These are phyloP conservation scores for Yarrowia divulgata DNA, from an alignment of 805 yeast species.

Conservation along the genomic window DNA sequence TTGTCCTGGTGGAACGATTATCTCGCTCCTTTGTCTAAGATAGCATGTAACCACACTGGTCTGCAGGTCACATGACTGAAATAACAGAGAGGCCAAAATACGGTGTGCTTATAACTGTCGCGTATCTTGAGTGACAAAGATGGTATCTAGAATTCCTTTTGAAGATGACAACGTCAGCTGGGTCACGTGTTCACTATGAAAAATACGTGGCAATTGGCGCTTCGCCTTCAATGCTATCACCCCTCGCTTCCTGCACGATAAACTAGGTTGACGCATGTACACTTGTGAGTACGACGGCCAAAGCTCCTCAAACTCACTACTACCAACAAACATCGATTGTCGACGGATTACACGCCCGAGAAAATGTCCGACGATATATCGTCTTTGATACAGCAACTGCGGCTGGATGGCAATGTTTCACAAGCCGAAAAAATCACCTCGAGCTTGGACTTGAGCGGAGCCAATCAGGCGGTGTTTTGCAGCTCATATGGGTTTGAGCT, in stretches of 20 bases:
- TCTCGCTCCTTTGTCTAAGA: not conserved
- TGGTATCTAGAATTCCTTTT: too few species aligned
- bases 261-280: slow-evolving; percentile 31
- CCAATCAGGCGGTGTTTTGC: slow-evolving; percentile 33
- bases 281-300: slow-evolving; percentile 10
- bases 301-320: slow-evolving; percentile 9
- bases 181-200: not conserved
- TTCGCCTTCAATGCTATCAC: slow-evolving; percentile 12
- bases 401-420: not conserved
- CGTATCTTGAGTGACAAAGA: too few species aligned
- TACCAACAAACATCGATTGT: not conserved
- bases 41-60: slow-evolving; percentile 3
- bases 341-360: slow-evolving; percentile 10
- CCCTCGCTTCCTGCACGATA: slow-evolving; percentile 39
- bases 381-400: slow-evolving; percentile 21
- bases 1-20: not conserved
- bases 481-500: slow-evolving; percentile 35
- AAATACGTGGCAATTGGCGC: not conserved
- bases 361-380: slow-evolving; percentile 34
- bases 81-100: not conserved
- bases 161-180: too few species aligned
- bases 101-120: not conserved
- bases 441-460: slow-evolving; percentile 7
- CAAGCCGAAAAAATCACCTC: slow-evolving; percentile 10
- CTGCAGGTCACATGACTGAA: slow-evolving; percentile 10